These are phyloP conservation scores for Cladobotryum protrusum DNA, from an alignment of 2,329 filamentous ascomycete genomes.

Conservation along the genomic window DNA sequence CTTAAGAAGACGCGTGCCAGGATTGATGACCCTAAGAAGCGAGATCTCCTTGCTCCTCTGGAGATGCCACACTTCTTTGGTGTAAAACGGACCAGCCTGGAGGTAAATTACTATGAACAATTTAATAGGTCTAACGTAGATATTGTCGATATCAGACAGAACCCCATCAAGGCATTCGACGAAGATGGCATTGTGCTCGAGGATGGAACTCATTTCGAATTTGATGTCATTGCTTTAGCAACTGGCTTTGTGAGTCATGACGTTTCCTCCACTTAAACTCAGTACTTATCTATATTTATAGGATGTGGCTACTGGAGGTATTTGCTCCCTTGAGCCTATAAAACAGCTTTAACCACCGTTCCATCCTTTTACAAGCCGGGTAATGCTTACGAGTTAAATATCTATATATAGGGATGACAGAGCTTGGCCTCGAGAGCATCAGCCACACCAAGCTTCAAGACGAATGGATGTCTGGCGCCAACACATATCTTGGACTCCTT, in stretches of 20 bases:
- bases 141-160: slow-evolving; percentile 35
- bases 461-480: slow-evolving; percentile 36
- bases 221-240: slow-evolving; percentile 39
- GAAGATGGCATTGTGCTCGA: slow-evolving; percentile 35
- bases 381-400: too few species aligned
- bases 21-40: slow-evolving; percentile 41
- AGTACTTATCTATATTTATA: too few species aligned
- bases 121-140: slow-evolving; percentile 40
- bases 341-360: too few species aligned
- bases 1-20: slow-evolving; percentile 43
- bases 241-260: slow-evolving; percentile 38
- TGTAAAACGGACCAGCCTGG: slow-evolving; percentile 42
- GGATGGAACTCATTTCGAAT: slow-evolving; percentile 36
- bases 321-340: too few species aligned
- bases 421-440: slow-evolving; percentile 38
- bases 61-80: slow-evolving; percentile 50
- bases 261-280: too few species aligned
- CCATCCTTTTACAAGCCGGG: too few species aligned
- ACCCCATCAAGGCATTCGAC: slow-evolving; percentile 34
- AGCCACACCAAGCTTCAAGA: slow-evolving; percentile 31
- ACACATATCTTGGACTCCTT: slow-evolving; percentile 40
- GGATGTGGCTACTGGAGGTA: too few species aligned
- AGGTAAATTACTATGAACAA: slow-evolving; percentile 40
- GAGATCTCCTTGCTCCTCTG: slow-evolving; percentile 46
- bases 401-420: slow-evolving; percentile 36